These are phyloP conservation scores for Symbiotaphrina buchneri DNA, from an alignment of 495 filamentous ascomycete species.

Conservation along the genomic window DNA sequence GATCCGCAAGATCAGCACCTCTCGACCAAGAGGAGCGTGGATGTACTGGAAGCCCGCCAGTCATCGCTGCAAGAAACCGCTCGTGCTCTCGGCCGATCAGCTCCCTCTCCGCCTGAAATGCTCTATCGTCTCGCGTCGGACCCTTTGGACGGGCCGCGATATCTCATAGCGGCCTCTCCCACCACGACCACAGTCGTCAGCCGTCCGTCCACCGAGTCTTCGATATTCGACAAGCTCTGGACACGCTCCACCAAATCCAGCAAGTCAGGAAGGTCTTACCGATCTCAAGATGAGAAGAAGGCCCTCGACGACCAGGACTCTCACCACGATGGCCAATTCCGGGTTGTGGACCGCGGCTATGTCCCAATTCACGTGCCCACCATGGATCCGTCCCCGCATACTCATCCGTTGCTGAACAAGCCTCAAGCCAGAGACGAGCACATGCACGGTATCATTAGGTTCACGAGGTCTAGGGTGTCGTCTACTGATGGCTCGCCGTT, in stretches of 20 bases:
- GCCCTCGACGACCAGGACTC: neutral
- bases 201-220: neutral
- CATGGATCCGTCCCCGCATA: conserved; percentile 1
- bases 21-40: too few relatives aligned
- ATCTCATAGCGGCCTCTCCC: too few relatives aligned
- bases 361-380: neutral
- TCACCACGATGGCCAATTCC: neutral
- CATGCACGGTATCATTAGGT: too few relatives aligned
- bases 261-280: neutral
- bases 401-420: conserved; percentile 2
- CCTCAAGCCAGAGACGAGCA: conserved; percentile 3
- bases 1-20: too few relatives aligned
- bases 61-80: too few relatives aligned
- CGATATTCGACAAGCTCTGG: neutral
- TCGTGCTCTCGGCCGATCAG: too few relatives aligned
- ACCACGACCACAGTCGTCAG: neutral
- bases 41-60: too few relatives aligned
- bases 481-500: too few relatives aligned
- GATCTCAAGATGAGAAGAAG: neutral
- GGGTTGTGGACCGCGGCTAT: neutral
- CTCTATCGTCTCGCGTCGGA: too few relatives aligned
- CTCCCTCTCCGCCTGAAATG: too few relatives aligned
- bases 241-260: neutral
- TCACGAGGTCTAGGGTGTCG: too few relatives aligned
- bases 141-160: too few relatives aligned